phyloP scores from a whole-genome alignment of 495 filamentous ascomycete genomes.

The Penicillium mononematosum region DNA sequence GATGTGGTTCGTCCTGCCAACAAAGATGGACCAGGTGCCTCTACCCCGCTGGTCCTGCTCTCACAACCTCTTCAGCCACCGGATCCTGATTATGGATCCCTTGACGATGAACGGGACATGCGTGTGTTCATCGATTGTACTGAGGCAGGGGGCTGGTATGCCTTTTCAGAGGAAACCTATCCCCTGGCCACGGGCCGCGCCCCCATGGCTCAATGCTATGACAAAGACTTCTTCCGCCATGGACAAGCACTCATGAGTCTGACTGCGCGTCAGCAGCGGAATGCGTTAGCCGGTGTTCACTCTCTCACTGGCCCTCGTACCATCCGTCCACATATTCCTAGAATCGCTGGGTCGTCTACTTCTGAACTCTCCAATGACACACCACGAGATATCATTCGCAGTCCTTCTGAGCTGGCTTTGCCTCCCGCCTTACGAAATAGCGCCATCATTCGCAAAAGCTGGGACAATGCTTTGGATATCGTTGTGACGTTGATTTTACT shows the following conservation, averaged over 20 bases:
- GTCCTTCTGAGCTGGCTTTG: constrained; percentile 44
- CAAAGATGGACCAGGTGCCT: constrained; percentile 53
- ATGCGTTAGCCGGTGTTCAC: constrained; percentile 55
- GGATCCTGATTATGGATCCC: constrained; percentile 53
- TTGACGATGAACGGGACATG: constrained; percentile 53
- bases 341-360: constrained; percentile 34
- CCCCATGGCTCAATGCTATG: constrained; percentile 61
- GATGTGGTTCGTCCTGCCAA: constrained; percentile 76
- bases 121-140: constrained; percentile 87
- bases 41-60: constrained; percentile 68
- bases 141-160: constrained; percentile 84
- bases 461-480: constrained; percentile 53
- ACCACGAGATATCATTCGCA: constrained; percentile 39
- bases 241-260: constrained; percentile 44
- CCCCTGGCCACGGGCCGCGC: constrained; percentile 75
- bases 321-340: constrained; percentile 36
- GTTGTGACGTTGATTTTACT: constrained; percentile 46
- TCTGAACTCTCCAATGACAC: constrained; percentile 41
- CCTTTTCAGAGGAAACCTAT: constrained; percentile 83
- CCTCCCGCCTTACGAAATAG: constrained; percentile 48
- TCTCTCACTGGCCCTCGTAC: constrained; percentile 42
- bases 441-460: constrained; percentile 54
- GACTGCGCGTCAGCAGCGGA: constrained; percentile 43
- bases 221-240: constrained; percentile 53
- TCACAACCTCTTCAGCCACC: constrained; percentile 79